A percentile compares a stretch with the other conserved stretches of the same genome.
Conservation (phyloP, 2,329 filamentous ascomycete species). For the Fusarium sp. region DNA sequence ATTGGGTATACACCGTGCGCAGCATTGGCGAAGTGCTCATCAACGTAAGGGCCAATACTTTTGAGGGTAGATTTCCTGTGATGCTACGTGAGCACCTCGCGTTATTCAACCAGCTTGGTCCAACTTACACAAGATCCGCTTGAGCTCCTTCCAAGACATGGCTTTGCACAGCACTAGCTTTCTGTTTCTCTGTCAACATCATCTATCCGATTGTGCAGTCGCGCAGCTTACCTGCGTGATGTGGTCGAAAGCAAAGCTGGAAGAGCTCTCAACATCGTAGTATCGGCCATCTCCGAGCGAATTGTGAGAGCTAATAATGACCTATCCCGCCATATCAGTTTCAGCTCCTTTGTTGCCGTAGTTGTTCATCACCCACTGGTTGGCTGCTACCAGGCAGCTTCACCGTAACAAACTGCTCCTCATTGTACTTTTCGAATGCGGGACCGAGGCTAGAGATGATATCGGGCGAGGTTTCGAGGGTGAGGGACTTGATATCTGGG, state of each 20-base stretch:
- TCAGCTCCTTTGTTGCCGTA: not conserved
- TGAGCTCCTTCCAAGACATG: constrained; percentile 82
- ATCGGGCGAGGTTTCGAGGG: constrained; percentile 74
- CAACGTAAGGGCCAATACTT: constrained; percentile 78
- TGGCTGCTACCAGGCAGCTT: constrained; percentile 90
- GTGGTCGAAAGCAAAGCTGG: constrained; percentile 91
- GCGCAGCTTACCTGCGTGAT: constrained; percentile 71
- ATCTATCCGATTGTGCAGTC: not conserved
- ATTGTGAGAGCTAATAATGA: constrained; percentile 90
- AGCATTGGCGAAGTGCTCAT: constrained; percentile 89
- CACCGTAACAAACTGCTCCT: constrained; percentile 89
- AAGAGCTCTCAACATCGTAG: constrained; percentile 89
- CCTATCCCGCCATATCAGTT: constrained; percentile 59
- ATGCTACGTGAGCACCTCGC: constrained; percentile 35
- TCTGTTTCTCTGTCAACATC: constrained; percentile 61
- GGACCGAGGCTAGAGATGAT: constrained; percentile 80
- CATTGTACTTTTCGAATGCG: constrained; percentile 95
- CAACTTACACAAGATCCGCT: constrained; percentile 80
- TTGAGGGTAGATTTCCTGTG: constrained; percentile 85
- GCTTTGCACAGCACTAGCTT: constrained; percentile 85
- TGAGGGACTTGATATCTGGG: constrained; percentile 89
- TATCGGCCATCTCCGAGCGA: constrained; percentile 84
- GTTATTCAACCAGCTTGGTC: not conserved
- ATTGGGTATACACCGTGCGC: constrained; percentile 86
- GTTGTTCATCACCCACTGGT: constrained; percentile 49